phyloP scores from a whole-genome alignment of 2,329 filamentous ascomycete genomes.

The Plenodomus lindquistii region DNA sequence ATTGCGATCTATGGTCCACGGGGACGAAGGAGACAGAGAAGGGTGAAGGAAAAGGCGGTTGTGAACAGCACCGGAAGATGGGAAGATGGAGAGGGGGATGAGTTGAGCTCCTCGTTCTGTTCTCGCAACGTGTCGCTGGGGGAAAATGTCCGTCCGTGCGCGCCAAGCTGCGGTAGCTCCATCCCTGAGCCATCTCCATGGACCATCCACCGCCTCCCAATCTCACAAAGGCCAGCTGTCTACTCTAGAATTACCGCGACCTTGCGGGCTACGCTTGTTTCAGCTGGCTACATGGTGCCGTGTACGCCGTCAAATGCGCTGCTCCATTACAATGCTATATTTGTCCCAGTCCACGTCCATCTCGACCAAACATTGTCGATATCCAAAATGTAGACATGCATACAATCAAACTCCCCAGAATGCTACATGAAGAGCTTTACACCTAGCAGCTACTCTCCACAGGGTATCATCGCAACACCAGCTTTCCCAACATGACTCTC shows the following conservation, averaged over 20 bases:
- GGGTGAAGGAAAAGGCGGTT: conserved; percentile 32
- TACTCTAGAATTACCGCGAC: background rate
- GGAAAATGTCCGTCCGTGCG: conserved; percentile 19
- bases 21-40: conserved; percentile 39
- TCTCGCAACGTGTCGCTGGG: conserved; percentile 38
- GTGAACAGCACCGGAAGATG: conserved; percentile 32
- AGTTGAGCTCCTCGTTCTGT: conserved; percentile 20
- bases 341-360: background rate
- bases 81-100: conserved; percentile 36
- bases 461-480: conserved; percentile 35
- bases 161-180: conserved; percentile 26
- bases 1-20: conserved; percentile 47
- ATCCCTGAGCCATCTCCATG: conserved; percentile 22
- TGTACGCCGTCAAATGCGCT: no score
- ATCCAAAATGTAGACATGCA: background rate
- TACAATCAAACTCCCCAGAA: background rate
- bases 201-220: background rate
- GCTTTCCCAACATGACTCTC: conserved; percentile 46
- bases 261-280: background rate
- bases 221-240: background rate
- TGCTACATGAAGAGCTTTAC: background rate
- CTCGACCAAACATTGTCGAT: background rate
- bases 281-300: no score
- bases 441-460: background rate
- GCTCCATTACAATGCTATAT: background rate